Evolutionary conservation across 1,284 basidiomycete species (phyloP).

Genomic region (Moesziomyces sp.): DNA sequence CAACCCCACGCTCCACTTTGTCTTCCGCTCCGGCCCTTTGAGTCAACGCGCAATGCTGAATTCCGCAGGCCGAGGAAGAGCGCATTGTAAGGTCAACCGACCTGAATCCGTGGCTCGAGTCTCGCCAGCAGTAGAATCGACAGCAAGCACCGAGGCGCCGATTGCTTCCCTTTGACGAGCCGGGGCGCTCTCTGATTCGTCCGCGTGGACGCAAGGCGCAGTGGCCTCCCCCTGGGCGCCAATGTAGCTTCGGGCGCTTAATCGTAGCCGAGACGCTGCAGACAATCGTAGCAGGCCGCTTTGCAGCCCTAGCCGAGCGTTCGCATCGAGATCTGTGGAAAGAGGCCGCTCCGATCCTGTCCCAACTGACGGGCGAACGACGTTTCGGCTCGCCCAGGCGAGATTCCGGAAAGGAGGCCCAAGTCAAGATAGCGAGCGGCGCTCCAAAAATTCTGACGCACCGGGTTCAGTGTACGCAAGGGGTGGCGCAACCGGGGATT

Average conservation of each 20-base stretch:
- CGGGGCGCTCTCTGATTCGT: background rate
- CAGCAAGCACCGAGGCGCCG: no score
- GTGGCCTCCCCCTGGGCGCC: background rate
- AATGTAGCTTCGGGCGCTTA: background rate
- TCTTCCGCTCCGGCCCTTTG: no score
- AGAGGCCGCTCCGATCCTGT: background rate
- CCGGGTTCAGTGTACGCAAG: background rate
- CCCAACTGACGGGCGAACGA: background rate
- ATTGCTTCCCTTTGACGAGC: no score
- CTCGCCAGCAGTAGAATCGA: no score
- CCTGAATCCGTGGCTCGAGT: no score
- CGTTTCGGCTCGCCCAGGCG: background rate
- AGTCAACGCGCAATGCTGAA: no score
- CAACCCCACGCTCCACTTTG: no score
- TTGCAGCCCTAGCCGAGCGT: background rate
- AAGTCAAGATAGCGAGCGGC: no score
- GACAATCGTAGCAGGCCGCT: background rate
- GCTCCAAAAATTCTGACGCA: background rate
- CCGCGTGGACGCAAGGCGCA: background rate
- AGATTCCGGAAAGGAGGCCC: no score
- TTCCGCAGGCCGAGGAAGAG: no score
- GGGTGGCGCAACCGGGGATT: background rate
- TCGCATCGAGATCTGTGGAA: background rate
- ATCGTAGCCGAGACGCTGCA: background rate
- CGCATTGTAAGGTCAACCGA: no score